Conservation (phyloP, 768 basidiomycete genomes). For the Kwoniella dendrophila region DNA sequence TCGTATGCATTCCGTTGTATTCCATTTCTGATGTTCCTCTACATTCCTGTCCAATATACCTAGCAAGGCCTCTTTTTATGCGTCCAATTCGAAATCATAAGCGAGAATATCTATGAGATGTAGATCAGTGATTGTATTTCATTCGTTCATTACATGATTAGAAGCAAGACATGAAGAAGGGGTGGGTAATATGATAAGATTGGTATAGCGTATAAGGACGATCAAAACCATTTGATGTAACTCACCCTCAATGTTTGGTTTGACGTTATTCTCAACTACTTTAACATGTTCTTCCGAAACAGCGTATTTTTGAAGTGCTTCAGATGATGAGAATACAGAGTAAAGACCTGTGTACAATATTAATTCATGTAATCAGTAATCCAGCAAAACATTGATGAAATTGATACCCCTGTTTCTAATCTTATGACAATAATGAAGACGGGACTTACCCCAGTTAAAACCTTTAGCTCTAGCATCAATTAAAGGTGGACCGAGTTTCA, state of each 20-base stretch:
- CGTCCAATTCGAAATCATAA: conserved; percentile 54
- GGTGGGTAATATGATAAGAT: not conserved
- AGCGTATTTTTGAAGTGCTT: conserved; percentile 50
- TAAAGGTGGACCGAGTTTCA: conserved; percentile 49
- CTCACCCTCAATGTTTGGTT: conserved; percentile 50
- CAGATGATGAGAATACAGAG: conserved; percentile 47
- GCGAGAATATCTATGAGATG: conserved; percentile 46
- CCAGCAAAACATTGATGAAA: not conserved
- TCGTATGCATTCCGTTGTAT: no score
- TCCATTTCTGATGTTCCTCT: no score
- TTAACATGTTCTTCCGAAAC: conserved; percentile 52
- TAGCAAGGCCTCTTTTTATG: conserved; percentile 34
- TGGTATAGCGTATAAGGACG: no score
- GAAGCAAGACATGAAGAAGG: not conserved
- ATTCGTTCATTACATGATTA: not conserved
- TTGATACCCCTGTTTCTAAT: not conserved
- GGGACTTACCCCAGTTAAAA: conserved; percentile 49
- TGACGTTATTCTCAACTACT: conserved; percentile 45
- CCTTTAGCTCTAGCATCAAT: conserved; percentile 52
- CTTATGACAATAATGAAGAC: not conserved
- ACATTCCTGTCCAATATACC: no score
- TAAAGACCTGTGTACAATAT: conserved; percentile 43
- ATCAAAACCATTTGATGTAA: not conserved
- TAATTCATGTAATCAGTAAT: not conserved
- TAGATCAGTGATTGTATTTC: not conserved